Evolutionary conservation across 192 early-diverging fungal species (phyloP), one percentile per base, ranked within the genome.

Genomic region (Podila epicladia): DNA sequence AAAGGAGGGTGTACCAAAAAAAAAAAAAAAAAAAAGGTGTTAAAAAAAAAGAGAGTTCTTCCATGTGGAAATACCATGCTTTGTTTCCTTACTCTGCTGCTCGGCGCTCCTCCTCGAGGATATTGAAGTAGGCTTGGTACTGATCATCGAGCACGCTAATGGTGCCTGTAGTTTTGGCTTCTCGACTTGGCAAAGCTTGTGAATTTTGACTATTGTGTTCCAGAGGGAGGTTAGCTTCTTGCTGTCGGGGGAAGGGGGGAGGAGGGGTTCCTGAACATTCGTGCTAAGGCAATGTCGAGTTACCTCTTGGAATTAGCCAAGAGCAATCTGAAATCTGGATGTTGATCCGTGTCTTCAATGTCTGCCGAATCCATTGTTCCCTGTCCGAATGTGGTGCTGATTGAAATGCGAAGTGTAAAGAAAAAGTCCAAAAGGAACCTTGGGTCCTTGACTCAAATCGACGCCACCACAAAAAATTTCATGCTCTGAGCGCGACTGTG

Each of bases 331-430:
- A 79, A 79, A 38, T 79, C 76, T 15, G 76, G 76, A 62, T 79
- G 69, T 31, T 72, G 76, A 64, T 79, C 76, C 49, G 65, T 62
- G 65, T 79, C 76, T 32, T 79, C 76, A 19, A 65, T 67, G 51
- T 76, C 74, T 58, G 48, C 45, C 26, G 57, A 67, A 65, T 76
- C 69, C 74, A 76, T 76, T 45, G 11, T 49, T 37, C 28, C 41
- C 22, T 26, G 26, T 50, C 22, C n/a, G 26, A 22, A 6, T 55
- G 53, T 55, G 9, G 53, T 0, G 53, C 19, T n/a, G 24, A 55
- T 24, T 24, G 53, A 26, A 55, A 55, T 55, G 53, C 8, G 53
- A 55, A 24, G 24, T 3, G 6, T 17, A 15, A 45, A 45, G 41
- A 45, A 15, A 37, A 1, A 6, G 12, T 45, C 41, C 13, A 45